phyloP scores from a whole-genome alignment of 306 rosid genomes.

The Spatholobus suberectus region DNA sequence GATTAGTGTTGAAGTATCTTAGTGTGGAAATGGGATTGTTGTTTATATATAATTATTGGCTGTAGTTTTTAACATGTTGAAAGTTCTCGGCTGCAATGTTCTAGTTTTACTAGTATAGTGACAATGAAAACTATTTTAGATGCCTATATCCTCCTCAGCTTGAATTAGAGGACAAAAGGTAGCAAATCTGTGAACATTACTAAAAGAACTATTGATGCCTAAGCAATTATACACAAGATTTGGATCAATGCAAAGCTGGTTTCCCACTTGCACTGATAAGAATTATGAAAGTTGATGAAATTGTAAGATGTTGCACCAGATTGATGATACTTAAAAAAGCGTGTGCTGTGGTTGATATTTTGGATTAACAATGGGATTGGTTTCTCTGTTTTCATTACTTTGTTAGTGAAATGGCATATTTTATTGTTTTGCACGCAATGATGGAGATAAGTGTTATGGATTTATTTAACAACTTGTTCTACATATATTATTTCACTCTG shows the following conservation, averaged over 20 bases:
- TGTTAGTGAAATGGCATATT: slow-evolving; percentile 9
- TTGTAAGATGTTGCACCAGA: not conserved
- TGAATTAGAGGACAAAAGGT: slow-evolving; percentile 5
- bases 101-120: slow-evolving; percentile 1
- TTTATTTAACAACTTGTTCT: not conserved
- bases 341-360: not conserved
- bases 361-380: not conserved
- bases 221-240: not conserved
- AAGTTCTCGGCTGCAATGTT: not conserved
- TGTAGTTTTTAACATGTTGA: not conserved
- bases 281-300: not conserved
- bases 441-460: slow-evolving; percentile 23
- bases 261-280: not conserved
- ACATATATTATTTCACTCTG: not conserved
- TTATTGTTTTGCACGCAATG: slow-evolving; percentile 43
- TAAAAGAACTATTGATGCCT: slow-evolving; percentile 5
- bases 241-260: slow-evolving; percentile 10
- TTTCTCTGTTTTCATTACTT: slow-evolving; percentile 20
- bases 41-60: not conserved
- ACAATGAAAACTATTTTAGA: not conserved
- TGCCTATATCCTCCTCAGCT: not conserved
- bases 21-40: not conserved
- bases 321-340: not conserved
- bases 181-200: slow-evolving; percentile 18
- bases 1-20: not conserved